These are phyloP conservation scores for Saccharomycopsis vini DNA, from an alignment of 805 yeast genomes.

Conservation along the genomic window DNA sequence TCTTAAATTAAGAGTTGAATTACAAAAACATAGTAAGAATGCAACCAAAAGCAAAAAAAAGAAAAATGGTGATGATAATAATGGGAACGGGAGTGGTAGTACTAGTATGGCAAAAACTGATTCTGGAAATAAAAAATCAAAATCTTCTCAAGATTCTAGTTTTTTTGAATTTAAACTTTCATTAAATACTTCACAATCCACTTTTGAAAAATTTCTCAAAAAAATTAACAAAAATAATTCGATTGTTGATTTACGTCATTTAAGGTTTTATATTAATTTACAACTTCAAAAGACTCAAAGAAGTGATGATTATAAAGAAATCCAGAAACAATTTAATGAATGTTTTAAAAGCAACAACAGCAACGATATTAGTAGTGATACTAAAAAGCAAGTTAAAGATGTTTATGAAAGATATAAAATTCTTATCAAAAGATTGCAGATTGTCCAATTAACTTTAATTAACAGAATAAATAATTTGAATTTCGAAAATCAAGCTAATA, in stretches of 20 bases:
- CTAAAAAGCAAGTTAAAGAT: constrained; percentile 5
- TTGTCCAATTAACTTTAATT: constrained; percentile 15
- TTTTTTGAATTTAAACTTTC: constrained; percentile 29
- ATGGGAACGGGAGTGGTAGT: constrained; percentile 10
- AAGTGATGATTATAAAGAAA: constrained; percentile 20
- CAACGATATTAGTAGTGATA: neutral
- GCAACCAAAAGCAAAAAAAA: constrained; percentile 9
- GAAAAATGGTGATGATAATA: neutral
- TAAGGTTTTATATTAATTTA: constrained; percentile 37
- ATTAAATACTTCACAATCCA: constrained; percentile 32
- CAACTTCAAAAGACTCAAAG: constrained; percentile 36
- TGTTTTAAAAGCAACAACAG: neutral
- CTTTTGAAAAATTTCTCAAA: constrained; percentile 34
- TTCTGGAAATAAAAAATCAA: constrained; percentile 13
- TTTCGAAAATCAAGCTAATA: constrained; percentile 12
- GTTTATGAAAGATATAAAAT: constrained; percentile 13
- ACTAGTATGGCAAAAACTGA: neutral
- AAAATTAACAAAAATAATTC: constrained; percentile 28
- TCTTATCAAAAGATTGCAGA: constrained; percentile 17
- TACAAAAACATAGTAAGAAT: constrained; percentile 50
- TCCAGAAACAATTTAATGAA: neutral
- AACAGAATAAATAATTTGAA: constrained; percentile 13
- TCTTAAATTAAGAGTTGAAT: constrained; percentile 55
- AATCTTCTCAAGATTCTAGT: constrained; percentile 21
- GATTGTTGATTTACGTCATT: constrained; percentile 37